These are phyloP conservation scores for Dissoconium aciculare DNA, from an alignment of 2,329 filamentous ascomycete species.

Conservation along the genomic window DNA sequence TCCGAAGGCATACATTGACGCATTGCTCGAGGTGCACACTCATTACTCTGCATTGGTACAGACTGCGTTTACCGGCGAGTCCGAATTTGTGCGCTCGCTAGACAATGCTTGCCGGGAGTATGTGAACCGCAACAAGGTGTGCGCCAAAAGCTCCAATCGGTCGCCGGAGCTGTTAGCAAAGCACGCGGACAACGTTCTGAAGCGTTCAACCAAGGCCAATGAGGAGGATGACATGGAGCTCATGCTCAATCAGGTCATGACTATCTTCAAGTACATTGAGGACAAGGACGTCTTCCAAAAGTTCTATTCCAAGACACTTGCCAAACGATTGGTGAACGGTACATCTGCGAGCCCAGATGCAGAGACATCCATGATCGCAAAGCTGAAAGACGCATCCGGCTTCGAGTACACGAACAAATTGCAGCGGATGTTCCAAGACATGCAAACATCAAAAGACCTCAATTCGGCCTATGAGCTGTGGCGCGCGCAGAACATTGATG, in stretches of 20 bases:
- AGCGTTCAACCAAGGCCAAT: slow-evolving; percentile 82
- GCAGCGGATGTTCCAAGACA: slow-evolving; percentile 99
- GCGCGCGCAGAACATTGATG: slow-evolving; percentile 51
- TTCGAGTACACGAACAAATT: slow-evolving; percentile 99
- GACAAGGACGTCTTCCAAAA: slow-evolving; percentile 99
- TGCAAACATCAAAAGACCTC: slow-evolving; percentile 96
- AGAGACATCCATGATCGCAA: slow-evolving; percentile 98
- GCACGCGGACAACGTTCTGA: slow-evolving; percentile 82
- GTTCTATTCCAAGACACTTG: slow-evolving; percentile 94
- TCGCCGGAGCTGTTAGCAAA: slow-evolving; percentile 91
- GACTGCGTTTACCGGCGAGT: slow-evolving; percentile 83
- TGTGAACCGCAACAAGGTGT: slow-evolving; percentile 93
- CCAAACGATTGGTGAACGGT: slow-evolving; percentile 83
- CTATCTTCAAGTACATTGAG: slow-evolving; percentile 98
- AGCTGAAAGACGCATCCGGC: slow-evolving; percentile 94
- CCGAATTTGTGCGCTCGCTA: slow-evolving; percentile 87
- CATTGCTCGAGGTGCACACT: slow-evolving; percentile 82
- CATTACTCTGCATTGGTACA: slow-evolving; percentile 87
- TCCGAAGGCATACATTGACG: slow-evolving; percentile 87
- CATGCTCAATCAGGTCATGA: slow-evolving; percentile 87
- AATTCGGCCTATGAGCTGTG: slow-evolving; percentile 77
- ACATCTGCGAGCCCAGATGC: slow-evolving; percentile 94
- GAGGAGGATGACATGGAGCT: slow-evolving; percentile 90
- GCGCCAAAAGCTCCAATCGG: slow-evolving; percentile 82
- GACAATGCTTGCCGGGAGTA: slow-evolving; percentile 97